Conservation (phyloP, 176 grass and related monocot genomes). For the Saccharum officinarum region DNA sequence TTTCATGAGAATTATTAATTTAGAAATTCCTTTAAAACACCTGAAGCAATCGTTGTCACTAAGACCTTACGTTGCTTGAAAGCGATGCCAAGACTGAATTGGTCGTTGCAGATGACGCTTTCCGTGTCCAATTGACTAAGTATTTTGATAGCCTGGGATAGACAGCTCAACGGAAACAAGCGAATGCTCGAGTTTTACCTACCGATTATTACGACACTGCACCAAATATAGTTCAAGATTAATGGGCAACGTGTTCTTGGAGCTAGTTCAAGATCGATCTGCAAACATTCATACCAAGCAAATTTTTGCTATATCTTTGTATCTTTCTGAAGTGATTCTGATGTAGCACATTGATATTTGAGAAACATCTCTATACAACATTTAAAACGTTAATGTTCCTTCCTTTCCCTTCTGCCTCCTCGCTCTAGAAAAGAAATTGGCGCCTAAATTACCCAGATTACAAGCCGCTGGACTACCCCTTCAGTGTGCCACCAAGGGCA, state of each 20-base stretch:
- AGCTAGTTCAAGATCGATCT: not conserved
- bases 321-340: conserved; percentile 31
- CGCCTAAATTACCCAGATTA: conserved; percentile 44
- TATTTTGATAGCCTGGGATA: not conserved
- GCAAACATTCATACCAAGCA: not conserved
- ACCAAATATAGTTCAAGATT: not conserved
- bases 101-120: not conserved
- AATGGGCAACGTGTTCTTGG: not conserved
- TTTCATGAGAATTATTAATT: not conserved
- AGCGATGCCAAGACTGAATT: not conserved
- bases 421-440: conserved; percentile 53
- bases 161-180: conserved; percentile 15
- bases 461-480: conserved; percentile 38
- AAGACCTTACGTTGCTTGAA: not conserved
- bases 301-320: not conserved
- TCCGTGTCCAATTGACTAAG: not conserved
- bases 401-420: conserved; percentile 56
- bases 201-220: not conserved
- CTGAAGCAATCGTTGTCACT: not conserved
- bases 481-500: conserved; percentile 30
- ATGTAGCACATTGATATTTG: conserved; percentile 41
- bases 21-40: not conserved
- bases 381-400: conserved; percentile 36
- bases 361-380: conserved; percentile 58
- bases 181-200: conserved; percentile 7